Evolutionary conservation across 148 eudicot genomes (phyloP), one percentile per base, ranked within the genome.

Genomic region (Persicaria maculosa): DNA sequence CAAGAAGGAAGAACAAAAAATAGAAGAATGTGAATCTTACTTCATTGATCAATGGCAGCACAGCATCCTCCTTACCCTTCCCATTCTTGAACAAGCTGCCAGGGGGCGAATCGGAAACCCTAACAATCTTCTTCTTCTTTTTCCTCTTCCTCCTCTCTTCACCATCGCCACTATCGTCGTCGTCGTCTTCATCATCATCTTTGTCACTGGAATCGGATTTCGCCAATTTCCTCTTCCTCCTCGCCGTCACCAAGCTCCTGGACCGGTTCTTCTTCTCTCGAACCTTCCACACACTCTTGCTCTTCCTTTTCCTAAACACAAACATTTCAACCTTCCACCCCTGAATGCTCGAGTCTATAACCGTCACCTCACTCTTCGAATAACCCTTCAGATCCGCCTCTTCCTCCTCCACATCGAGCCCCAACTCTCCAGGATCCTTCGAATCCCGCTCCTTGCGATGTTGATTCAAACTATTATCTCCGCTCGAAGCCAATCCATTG

Each of bases 281-380:
- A 72, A 91, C 87, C 52, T 84, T 88, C 98, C 98, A 93, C 76
- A 86, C 88, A 84, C 85, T 89, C 77, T 91, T 91, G 77, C 84
- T 91, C 81, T 93, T 85, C 46, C 19, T 65, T 46, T 71, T 71
- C 36, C 73, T 4, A 69, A 81, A 93, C 61, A 91, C 84, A 86
- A 85, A 75, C 76, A 83, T 83, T 82, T 93, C 94, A 48, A 80
- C 77, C 55, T 85, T 93, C 97, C 98, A 91, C 40, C 71, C 81
- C 54, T 72, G 71, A 57, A 76, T 79, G 72, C 98, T 93, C 20
- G 98, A 88, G 70, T 93, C 98, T 0, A 93, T 87, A 17, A 93
- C 91, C 8, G 87, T 86, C 31, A 93, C 97, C 19, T 93, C 90
- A 9, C 87, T 91, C 52, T 84, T 82, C 36, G 97, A 88, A 84